Percentiles rank a stretch among this genome's conserved stretches.
These are phyloP conservation scores for Albophoma yamanashiensis DNA, from an alignment of 2,329 filamentous ascomycete genomes.

Conservation along the genomic window DNA sequence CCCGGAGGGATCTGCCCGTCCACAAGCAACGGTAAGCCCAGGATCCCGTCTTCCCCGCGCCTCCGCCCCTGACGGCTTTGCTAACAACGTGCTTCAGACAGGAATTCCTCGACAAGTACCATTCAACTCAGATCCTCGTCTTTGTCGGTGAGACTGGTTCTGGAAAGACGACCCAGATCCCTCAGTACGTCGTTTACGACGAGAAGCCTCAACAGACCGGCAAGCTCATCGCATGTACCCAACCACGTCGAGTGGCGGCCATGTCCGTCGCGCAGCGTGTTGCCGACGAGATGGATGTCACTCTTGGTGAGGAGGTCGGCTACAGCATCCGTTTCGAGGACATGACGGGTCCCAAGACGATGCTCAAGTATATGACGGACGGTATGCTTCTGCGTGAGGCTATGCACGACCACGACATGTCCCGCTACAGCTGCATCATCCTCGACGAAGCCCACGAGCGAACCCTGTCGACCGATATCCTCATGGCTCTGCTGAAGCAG, in stretches of 20 bases:
- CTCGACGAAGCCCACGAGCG: constrained; percentile 97
- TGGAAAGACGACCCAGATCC: constrained; percentile 98
- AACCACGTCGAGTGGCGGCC: constrained; percentile 92
- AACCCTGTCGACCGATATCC: constrained; percentile 90
- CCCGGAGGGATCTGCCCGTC: constrained; percentile 76
- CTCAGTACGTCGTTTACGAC: constrained; percentile 95
- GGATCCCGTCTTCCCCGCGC: neutral
- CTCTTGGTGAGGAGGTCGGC: constrained; percentile 86
- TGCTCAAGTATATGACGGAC: constrained; percentile 99
- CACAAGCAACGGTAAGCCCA: constrained; percentile 69
- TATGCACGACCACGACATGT: constrained; percentile 89
- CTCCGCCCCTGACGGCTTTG: neutral
- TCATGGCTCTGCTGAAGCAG: constrained; percentile 94
- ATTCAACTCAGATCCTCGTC: constrained; percentile 89
- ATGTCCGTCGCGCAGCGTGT: constrained; percentile 99
- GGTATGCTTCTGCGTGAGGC: constrained; percentile 96
- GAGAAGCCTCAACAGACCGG: constrained; percentile 77
- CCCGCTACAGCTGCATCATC: constrained; percentile 93
- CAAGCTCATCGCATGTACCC: constrained; percentile 94
- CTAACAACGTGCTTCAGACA: constrained; percentile 39
- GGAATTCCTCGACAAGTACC: constrained; percentile 90
- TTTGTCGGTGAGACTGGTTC: constrained; percentile 99
- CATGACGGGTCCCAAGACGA: constrained; percentile 75
- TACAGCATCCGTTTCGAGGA: constrained; percentile 99
- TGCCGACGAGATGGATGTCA: constrained; percentile 90